Base-by-base conservation (phyloP, 257 asterid genomes). In the Penstemon newberryi region DNA sequence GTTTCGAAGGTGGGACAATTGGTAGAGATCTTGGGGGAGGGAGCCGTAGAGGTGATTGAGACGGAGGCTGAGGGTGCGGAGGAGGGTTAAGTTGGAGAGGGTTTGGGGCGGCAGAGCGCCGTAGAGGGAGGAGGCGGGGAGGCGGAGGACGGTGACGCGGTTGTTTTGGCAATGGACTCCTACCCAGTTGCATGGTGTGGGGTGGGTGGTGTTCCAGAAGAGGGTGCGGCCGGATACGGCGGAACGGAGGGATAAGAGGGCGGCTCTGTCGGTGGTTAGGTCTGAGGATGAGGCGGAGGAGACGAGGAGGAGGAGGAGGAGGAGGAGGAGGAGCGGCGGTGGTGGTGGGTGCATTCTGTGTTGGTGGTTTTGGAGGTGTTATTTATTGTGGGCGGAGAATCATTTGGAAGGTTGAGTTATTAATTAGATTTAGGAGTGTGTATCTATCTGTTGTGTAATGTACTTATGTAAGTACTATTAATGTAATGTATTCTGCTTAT, bases 31-130 rank as follows among this genome's bases (percentile, higher is more conserved):
- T 12, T 77, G 40, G 5, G 96, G 96, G 0, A 92, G 76, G 1
- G 82, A 81, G 6, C 95, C 89, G 11, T 89, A 75, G 46, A 89
- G 84, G 12, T 82, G 55, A 77, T 92, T 92, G 82, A 73, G 84
- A 40, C 98, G 92, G 60, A 92, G 91, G 78, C 95, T 87, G 25
- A 92, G 86, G 0, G 96, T 79, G 43, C 73, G 82, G 5, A 92
- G 82, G n/a, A 66, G 73, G 8, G 95, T 86, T 4, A 92, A 79
- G 61, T 77, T 87, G 55, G 89, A 74, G 47, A 92, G 71, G 0
- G 90, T 73, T 11, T 68, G 62, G 8, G 81, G 70, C 18, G 96
- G 96, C 3, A 91, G 40, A 38, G 47, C 64, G 39, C 98, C 98
- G 55, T 86, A 66, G 37, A 91, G 95, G 5, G 60, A 56, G 60